phyloP scores from a whole-genome alignment of 371 early-diverging fungal species.

The Nematocida sp. region DNA sequence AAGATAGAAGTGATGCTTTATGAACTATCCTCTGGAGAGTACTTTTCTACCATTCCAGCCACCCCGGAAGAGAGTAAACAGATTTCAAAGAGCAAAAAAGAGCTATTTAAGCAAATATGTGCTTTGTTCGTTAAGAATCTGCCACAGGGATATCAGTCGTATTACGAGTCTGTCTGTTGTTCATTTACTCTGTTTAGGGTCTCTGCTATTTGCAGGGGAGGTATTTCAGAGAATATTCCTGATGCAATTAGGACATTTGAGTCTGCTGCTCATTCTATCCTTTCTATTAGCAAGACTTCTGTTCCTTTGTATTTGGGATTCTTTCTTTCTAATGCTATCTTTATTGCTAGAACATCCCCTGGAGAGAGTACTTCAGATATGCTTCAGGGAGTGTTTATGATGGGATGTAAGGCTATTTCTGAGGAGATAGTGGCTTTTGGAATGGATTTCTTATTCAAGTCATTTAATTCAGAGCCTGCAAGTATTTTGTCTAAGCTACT shows the following conservation, averaged over 20 bases:
- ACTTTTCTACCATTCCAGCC: slow-evolving; percentile 11
- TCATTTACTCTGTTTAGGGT: slow-evolving; percentile 33
- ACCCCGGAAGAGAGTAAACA: neutral
- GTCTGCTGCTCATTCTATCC: slow-evolving; percentile 13
- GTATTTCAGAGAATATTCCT: slow-evolving; percentile 22
- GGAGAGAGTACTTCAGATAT: slow-evolving; percentile 11
- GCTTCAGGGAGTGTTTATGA: slow-evolving; percentile 26
- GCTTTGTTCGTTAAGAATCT: slow-evolving; percentile 17
- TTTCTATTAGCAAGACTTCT: neutral
- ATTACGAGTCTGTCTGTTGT: slow-evolving; percentile 31
- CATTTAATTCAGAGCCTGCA: neutral
- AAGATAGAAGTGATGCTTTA: slow-evolving; percentile 43
- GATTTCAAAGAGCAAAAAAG: neutral
- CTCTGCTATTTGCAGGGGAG: slow-evolving; percentile 20
- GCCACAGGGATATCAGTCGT: neutral
- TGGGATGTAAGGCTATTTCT: slow-evolving; percentile 15
- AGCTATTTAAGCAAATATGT: slow-evolving; percentile 26
- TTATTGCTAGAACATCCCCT: slow-evolving; percentile 30
- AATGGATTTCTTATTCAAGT: slow-evolving; percentile 34
- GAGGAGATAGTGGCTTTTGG: slow-evolving; percentile 32
- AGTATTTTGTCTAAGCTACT: slow-evolving; percentile 6
- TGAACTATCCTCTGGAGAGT: slow-evolving; percentile 37
- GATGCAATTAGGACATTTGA: slow-evolving; percentile 8
- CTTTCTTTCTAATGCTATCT: slow-evolving; percentile 37
- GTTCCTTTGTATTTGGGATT: slow-evolving; percentile 8